A percentile compares a stretch with the other conserved stretches of the same genome.
phyloP scores from a whole-genome alignment of 1,284 basidiomycete genomes.

The Irpex rosettiformis region DNA sequence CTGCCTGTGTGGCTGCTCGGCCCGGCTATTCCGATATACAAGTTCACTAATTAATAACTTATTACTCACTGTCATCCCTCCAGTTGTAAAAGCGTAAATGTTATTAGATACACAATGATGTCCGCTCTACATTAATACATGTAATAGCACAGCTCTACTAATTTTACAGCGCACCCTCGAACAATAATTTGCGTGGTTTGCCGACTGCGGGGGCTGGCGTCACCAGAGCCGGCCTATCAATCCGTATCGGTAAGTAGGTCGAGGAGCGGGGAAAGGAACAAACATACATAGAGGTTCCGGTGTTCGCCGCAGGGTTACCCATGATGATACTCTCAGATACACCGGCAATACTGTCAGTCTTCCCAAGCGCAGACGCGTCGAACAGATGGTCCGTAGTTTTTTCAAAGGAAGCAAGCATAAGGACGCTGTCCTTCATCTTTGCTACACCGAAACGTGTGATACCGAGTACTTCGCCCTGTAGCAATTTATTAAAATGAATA shows the following conservation, averaged over 20 bases:
- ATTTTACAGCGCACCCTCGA: conserved; percentile 45
- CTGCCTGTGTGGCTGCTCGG: no score
- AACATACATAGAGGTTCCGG: conserved; percentile 90
- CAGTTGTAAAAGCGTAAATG: no score
- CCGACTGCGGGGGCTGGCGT: conserved; percentile 49
- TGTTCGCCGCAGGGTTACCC: conserved; percentile 95
- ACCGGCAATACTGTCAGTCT: conserved; percentile 93
- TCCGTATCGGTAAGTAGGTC: not conserved
- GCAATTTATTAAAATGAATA: not conserved
- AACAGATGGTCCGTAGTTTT: conserved; percentile 99
- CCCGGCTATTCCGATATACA: no score
- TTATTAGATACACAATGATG: no score
- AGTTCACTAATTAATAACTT: no score
- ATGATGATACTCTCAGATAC: conserved; percentile 99
- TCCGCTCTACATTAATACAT: no score
- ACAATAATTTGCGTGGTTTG: conserved; percentile 51
- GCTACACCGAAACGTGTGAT: conserved; percentile 99
- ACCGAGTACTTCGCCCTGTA: conserved; percentile 94
- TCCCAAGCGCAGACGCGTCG: conserved; percentile 95
- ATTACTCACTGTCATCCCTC: no score
- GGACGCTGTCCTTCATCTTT: conserved; percentile 99
- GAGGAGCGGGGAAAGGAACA: not conserved
- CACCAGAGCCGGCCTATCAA: conserved; percentile 53
- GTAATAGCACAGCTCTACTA: no score
- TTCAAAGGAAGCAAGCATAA: conserved; percentile 99